Base-by-base conservation (phyloP, 148 eudicot genomes). In the Gaultheria prostrata region DNA sequence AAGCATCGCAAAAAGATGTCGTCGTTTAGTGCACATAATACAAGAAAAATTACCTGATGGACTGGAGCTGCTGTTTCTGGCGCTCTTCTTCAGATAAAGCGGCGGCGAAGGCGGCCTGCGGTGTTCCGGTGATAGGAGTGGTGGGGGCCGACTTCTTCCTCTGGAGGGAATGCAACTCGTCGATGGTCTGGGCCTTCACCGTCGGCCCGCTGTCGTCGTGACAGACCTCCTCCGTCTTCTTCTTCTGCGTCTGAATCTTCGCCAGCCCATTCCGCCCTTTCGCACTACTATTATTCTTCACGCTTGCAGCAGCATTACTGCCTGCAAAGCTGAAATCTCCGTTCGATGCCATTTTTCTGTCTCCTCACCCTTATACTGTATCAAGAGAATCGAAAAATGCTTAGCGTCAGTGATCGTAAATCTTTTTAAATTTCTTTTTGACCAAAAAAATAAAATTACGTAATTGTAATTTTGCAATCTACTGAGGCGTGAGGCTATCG, bases 91-190 rank as follows among this genome's bases (percentile, higher is more conserved):
- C 96, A 5, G 95, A 86, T 20, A 91, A 21, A 73, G 89, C 26
- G 57, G 88, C 70, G 12, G 86, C 82, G 8, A 86, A 48, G 21
- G 70, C 57, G 11, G 80, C 86, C 2, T 67, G 17, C 3, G 80
- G 30, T 3, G 80, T 53, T 9, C 82, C 83, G 17, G 82, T 80
- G 56, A 84, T 87, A 0, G 98, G 98, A 1, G 98, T 95, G 14
- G 91, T 87, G 13, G 97, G 98, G 43, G 93, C 90, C 1, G 98
- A 91, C 81, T 82, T 94, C 87, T 93, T 95, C 92, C 75, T 89
- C 85, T 95, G 98, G 9, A 95, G 91, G 13, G 93, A 95, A 81
- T 95, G 98, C 39, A 95, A 84, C 81, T 95, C 98, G 78, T 95
- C 94, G 6, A 95, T 88, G 0, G 97, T 95, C 89, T 91, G 92